A percentile compares a stretch with the other conserved stretches of the same genome.
Conservation (phyloP, 805 yeast species). For the Lachancea fermentati region DNA sequence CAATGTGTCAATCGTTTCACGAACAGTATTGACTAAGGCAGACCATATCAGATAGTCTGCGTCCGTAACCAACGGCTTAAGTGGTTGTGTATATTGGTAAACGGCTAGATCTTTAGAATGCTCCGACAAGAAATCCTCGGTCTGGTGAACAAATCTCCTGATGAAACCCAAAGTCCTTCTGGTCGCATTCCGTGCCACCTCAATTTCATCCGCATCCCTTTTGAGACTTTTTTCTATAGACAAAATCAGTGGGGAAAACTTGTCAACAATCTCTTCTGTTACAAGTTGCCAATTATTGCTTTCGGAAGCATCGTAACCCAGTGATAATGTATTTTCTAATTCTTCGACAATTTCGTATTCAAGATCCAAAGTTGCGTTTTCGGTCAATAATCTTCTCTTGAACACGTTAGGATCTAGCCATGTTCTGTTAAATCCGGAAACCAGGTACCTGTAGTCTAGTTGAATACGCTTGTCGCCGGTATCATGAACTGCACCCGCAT, state of each 20-base stretch:
- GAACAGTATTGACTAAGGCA: constrained; percentile 37
- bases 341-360: constrained; percentile 34
- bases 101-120: constrained; percentile 33
- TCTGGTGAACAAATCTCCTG: constrained; percentile 37
- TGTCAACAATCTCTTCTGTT: constrained; percentile 42
- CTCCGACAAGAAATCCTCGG: constrained; percentile 12
- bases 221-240: constrained; percentile 37
- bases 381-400: constrained; percentile 33
- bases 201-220: constrained; percentile 10
- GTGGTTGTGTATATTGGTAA: constrained; percentile 44
- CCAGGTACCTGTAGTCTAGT: constrained; percentile 47
- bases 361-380: constrained; percentile 32
- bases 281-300: constrained; percentile 54
- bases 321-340: constrained; percentile 28
- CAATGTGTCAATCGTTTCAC: constrained; percentile 33
- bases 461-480: constrained; percentile 44
- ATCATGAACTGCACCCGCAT: constrained; percentile 43
- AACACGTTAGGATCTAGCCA: constrained; percentile 46
- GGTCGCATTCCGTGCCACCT: constrained; percentile 33
- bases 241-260: constrained; percentile 47
- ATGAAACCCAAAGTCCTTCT: constrained; percentile 39
- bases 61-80: constrained; percentile 33
- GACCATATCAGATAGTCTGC: constrained; percentile 48
- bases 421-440: constrained; percentile 49
- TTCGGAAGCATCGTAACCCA: constrained; percentile 35